Evolutionary conservation across 371 early-diverging fungal species (phyloP), one percentile per base, ranked within the genome.

Genomic region (Apophysomyces sp.): DNA sequence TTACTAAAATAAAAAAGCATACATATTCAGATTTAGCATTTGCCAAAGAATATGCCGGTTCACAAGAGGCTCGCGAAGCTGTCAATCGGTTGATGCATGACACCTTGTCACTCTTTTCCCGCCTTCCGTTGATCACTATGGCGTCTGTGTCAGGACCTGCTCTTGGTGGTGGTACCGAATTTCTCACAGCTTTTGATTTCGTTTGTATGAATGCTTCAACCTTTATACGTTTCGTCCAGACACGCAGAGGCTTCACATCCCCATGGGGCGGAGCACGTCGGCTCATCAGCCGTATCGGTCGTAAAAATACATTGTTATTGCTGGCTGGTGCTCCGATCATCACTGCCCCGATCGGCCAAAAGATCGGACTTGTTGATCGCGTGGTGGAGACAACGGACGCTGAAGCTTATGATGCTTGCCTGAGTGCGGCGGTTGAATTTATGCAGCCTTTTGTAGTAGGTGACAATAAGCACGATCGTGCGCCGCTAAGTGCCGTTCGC

Each of bases 161-260:
- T 18, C 73, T 91, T 26, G 92, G 91, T 5, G 92, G 90, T 7
- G 92, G 92, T 9, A 89, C 90, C 4, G 92, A 92, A 61, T 68
- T 90, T 36, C 65, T 84, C 2, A 83, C 86, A 0, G 83, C 82
- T 13, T 84, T 85, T 63, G 92, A 92, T 59, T 80, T 82, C 60
- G 67, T 90, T 6, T 84, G 87, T 41, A 67, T 88, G 62, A 55
- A 73, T 9, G 68, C 57, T 44, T 63, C 55, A 2, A 62, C 68
- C 0, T 65, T 62, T 62, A 31, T 89, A 13, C 83, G 82, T 29
- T 90, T 89, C 61, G 83, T 90, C 1, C 91, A 90, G 60, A 77
- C 82, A 0, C 70, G 78, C 13, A 87, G 88, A 86, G 89, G 89
- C 0, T 80, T 89, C 8, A 80, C 80, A 16, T 77, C 89, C 0